Base-by-base conservation (phyloP, 306 rosid genomes). In the Hylodesmum podocarpum region DNA sequence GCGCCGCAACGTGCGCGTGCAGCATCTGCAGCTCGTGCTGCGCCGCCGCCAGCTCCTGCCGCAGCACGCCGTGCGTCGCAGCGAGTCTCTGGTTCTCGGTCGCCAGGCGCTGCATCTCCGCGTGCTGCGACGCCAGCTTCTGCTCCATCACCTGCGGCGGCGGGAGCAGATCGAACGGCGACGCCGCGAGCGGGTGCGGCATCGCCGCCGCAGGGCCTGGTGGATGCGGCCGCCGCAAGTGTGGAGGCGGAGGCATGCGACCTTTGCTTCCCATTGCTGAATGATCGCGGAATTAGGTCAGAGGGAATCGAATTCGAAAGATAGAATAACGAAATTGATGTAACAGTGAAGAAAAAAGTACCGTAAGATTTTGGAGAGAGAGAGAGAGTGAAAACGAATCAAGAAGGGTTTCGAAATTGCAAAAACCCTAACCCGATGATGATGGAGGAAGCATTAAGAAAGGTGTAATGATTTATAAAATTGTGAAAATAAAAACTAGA, bases 121-220 rank as follows among this genome's bases (percentile, higher is more conserved):
- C 87, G 61, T 95, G 98, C 81, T 95, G 98, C 2, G 91, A 82
- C 11, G 93, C 97, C 15, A 95, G 86, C 88, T 92, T 92, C 86
- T 95, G 98, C 78, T 92, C 98, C 97, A 95, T 77, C 27, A 92
- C 88, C 76, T 88, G 91, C 0, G 97, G 95, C 5, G 91, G 92
- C 13, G 96, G 97, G 74, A 90, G 59, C 79, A 90, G 72, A 39
- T 92, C 93, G 24, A 82, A 90, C 1, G 90, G 96, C 1, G 90
- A 94, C 1, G 54, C 34, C 3, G 40, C 51, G 3, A 78, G 87
- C 18, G 86, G 91, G 64, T 83, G 97, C 11, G 41, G 70, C 41
- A 81, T 57, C 24, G 83, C 86, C 0, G 76, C 88, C 31, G 87
- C 87, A 0, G 89, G 89, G 13, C 93, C 97, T 0, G 85, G 91